A percentile compares a stretch with the other conserved stretches of the same genome.
Evolutionary conservation across 345 rosid genomes (phyloP).

Genomic region (Hypericum androsaemum): DNA sequence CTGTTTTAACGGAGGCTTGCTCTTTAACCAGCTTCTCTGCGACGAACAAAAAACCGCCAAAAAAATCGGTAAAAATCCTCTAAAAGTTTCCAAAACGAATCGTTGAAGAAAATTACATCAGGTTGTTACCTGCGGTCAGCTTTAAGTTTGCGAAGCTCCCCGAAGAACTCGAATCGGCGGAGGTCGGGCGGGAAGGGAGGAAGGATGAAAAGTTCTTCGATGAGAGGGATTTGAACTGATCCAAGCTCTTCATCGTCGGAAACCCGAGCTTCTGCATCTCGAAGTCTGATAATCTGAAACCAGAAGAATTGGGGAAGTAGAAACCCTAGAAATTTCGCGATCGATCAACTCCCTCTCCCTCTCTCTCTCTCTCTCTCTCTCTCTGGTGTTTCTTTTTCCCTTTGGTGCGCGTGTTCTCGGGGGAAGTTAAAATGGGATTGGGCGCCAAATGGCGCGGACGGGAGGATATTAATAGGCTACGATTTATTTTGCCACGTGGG

Average conservation of each 20-base stretch:
- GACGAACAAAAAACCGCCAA: slow-evolving; percentile 23
- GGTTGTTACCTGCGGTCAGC: slow-evolving; percentile 63
- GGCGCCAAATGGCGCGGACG: no score
- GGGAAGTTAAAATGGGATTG: no score
- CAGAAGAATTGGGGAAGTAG: no score
- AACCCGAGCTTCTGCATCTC: not conserved
- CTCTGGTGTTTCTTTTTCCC: no score
- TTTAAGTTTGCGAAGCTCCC: slow-evolving; percentile 75
- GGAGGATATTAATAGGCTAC: no score
- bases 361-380: no score
- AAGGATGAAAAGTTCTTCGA: slow-evolving; percentile 13
- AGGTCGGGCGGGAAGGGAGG: slow-evolving; percentile 33
- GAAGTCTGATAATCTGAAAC: no score
- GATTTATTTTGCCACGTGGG: no score
- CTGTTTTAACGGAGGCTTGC: slow-evolving; percentile 74
- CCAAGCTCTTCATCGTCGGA: not conserved
- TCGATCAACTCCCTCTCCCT: no score
- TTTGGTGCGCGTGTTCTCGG: no score
- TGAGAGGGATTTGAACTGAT: not conserved
- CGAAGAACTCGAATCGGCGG: slow-evolving; percentile 39
- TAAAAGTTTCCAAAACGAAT: slow-evolving; percentile 1
- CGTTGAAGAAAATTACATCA: not conserved
- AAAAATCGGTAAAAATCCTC: not conserved
- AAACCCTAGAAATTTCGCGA: no score
- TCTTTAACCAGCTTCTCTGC: slow-evolving; percentile 83